Conservation (phyloP, 2,329 filamentous ascomycete genomes). For the Diaporthe eres region DNA sequence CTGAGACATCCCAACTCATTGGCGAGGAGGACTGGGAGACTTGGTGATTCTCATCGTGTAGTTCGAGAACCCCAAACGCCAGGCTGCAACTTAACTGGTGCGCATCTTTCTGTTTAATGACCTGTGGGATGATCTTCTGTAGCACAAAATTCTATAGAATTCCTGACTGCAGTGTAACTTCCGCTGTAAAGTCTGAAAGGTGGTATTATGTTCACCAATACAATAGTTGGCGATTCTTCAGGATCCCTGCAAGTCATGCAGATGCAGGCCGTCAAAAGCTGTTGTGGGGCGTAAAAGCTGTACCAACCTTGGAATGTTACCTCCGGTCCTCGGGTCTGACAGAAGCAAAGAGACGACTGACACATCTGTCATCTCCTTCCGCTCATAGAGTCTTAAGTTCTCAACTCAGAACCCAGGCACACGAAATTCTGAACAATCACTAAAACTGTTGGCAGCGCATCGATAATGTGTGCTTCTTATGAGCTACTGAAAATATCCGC, state of each 20-base stretch:
- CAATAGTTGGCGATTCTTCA: neutral
- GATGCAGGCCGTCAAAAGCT: slow-evolving; percentile 5
- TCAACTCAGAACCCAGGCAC: neutral
- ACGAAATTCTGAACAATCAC: neutral
- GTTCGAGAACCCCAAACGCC: no score
- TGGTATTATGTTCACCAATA: neutral
- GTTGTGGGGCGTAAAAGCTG: slow-evolving; percentile 10
- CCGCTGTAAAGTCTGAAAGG: neutral
- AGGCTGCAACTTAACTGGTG: neutral
- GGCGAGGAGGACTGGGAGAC: neutral
- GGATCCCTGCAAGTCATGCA: slow-evolving; percentile 6
- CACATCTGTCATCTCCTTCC: neutral
- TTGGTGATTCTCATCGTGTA: neutral
- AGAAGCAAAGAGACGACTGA: neutral
- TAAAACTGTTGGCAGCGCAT: neutral
- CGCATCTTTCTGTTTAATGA: neutral
- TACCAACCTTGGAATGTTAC: slow-evolving; percentile 10
- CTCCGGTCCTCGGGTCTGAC: slow-evolving; percentile 15
- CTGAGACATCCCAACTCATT: slow-evolving; percentile 3
- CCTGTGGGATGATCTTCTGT: neutral
- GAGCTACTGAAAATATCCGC: slow-evolving; percentile 2
- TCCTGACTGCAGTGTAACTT: neutral
- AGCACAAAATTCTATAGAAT: neutral
- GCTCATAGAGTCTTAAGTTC: neutral
- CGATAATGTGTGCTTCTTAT: slow-evolving; percentile 10